phyloP scores from a whole-genome alignment of 116 monocot species.

The Zostera marina region DNA sequence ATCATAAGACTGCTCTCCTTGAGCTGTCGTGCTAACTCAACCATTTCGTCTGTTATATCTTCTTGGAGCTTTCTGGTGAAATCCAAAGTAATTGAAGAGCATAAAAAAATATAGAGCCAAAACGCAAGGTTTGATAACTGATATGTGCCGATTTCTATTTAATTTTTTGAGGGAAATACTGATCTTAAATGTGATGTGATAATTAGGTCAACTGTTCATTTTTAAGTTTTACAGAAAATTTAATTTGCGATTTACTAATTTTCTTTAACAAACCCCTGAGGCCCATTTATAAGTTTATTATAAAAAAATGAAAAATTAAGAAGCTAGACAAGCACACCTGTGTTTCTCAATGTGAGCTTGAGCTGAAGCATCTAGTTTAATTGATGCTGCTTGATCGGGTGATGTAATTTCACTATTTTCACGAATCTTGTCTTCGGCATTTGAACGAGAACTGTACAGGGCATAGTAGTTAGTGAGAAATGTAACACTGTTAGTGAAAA shows the following conservation, averaged over 20 bases:
- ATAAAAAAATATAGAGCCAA: neutral
- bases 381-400: slow-evolving; percentile 16
- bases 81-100: neutral
- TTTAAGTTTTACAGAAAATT: too few species aligned
- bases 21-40: slow-evolving; percentile 68
- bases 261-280: neutral
- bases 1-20: slow-evolving; percentile 87
- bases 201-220: too few species aligned
- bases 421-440: slow-evolving; percentile 23
- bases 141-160: too few species aligned
- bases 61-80: slow-evolving; percentile 77
- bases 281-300: neutral
- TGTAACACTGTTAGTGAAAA: neutral
- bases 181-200: too few species aligned
- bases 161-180: too few species aligned
- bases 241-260: too few species aligned
- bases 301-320: neutral
- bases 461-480: too few species aligned
- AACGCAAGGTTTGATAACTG: neutral
- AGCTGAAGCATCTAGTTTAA: slow-evolving; percentile 59
- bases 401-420: slow-evolving; percentile 22
- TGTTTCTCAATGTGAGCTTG: slow-evolving; percentile 83
- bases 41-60: slow-evolving; percentile 97
- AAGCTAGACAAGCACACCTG: slow-evolving; percentile 25
- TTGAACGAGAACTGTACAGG: slow-evolving; percentile 34